A percentile compares a stretch with the other conserved stretches of the same genome.
phyloP scores from a whole-genome alignment of 768 basidiomycete species.

The Boletus eberwhitei region DNA sequence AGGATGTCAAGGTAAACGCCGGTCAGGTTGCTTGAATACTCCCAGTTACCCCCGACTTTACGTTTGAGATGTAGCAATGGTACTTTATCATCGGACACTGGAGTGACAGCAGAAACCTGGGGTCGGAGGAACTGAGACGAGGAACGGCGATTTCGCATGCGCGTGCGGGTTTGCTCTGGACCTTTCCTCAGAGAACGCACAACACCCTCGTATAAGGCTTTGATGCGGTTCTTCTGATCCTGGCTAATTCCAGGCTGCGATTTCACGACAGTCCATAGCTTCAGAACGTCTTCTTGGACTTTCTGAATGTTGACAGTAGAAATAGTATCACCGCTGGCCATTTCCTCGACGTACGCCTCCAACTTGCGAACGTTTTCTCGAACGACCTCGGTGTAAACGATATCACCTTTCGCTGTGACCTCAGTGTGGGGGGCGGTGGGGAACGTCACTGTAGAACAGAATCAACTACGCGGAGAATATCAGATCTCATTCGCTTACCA shows the following conservation, averaged over 20 bases:
- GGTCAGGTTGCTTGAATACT: constrained; percentile 96
- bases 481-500: constrained; percentile 51
- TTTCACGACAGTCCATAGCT: constrained; percentile 96
- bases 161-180: constrained; percentile 57
- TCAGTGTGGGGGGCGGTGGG: constrained; percentile 96
- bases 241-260: constrained; percentile 95
- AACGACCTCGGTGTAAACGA: constrained; percentile 91
- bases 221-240: constrained; percentile 94
- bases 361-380: constrained; percentile 96
- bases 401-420: constrained; percentile 90
- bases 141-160: constrained; percentile 74
- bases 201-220: constrained; percentile 93
- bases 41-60: constrained; percentile 92
- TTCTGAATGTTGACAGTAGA: constrained; percentile 92
- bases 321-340: constrained; percentile 93
- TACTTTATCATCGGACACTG: constrained; percentile 82
- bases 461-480: neutral
- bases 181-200: constrained; percentile 86
- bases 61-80: constrained; percentile 96
- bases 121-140: constrained; percentile 98
- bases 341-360: constrained; percentile 96
- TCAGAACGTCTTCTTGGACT: constrained; percentile 94
- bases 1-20: constrained; percentile 94
- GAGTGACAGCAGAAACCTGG: constrained; percentile 64
- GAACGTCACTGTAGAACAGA: constrained; percentile 72